Evolutionary conservation across 2,329 filamentous ascomycete genomes (phyloP).

Genomic region (Phaeosphaeriaceae sp.): DNA sequence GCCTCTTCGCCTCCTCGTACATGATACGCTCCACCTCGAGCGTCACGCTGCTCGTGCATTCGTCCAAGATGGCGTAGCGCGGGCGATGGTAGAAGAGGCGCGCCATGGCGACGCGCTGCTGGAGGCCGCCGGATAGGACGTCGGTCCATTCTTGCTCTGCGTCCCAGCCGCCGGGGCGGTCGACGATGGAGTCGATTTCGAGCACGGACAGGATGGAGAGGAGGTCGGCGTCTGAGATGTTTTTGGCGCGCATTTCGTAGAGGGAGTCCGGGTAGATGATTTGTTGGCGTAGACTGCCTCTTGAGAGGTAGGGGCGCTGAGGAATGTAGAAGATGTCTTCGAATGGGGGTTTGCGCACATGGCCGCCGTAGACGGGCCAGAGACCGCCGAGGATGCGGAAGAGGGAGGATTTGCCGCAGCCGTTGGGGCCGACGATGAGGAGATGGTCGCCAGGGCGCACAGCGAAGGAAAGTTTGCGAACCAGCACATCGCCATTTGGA

Average conservation of each 20-base stretch:
- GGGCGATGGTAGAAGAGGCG: conserved; percentile 92
- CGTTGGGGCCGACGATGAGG: conserved; percentile 94
- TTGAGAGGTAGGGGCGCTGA: conserved; percentile 90
- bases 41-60: conserved; percentile 95
- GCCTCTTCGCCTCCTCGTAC: conserved; percentile 93
- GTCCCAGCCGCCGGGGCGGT: conserved; percentile 84
- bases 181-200: conserved; percentile 82
- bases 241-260: conserved; percentile 84
- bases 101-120: conserved; percentile 97
- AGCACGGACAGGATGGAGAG: conserved; percentile 77
- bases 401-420: conserved; percentile 93
- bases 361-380: conserved; percentile 97
- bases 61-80: conserved; percentile 93
- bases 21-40: conserved; percentile 93
- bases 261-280: conserved; percentile 94
- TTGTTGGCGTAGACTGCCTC: conserved; percentile 91
- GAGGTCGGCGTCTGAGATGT: conserved; percentile 82
- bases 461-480: conserved; percentile 84
- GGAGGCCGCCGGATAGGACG: conserved; percentile 87
- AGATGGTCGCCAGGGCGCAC: conserved; percentile 88
- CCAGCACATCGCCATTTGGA: conserved; percentile 92
- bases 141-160: conserved; percentile 97
- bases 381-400: conserved; percentile 96
- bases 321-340: conserved; percentile 98
- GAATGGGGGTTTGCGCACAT: conserved; percentile 88